Conservation (phyloP, 257 asterid genomes). For the Euphrasia confusa region DNA sequence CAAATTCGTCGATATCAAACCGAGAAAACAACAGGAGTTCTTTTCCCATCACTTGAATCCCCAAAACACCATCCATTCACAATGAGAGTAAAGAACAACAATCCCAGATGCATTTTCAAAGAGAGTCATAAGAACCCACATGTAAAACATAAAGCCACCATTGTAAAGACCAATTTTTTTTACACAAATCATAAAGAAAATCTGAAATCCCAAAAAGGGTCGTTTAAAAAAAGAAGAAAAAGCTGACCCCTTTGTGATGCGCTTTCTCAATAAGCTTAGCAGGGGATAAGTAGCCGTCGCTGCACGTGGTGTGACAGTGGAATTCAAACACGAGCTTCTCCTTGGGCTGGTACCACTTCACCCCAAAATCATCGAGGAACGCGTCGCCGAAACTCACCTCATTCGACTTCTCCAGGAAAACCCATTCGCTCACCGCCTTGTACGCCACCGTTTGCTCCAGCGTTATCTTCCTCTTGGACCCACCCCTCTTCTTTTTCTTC, state of each 20-base stretch:
- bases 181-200: not conserved
- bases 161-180: not conserved
- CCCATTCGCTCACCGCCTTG: conserved; percentile 83
- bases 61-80: conserved; percentile 5
- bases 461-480: conserved; percentile 79
- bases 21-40: not conserved
- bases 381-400: conserved; percentile 26
- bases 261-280: conserved; percentile 95
- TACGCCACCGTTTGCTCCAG: conserved; percentile 80
- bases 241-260: conserved; percentile 77
- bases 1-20: conserved; percentile 7
- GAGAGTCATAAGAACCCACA: conserved; percentile 12
- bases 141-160: conserved; percentile 16
- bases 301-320: conserved; percentile 77
- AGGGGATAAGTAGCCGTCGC: conserved; percentile 95
- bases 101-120: not conserved
- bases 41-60: not conserved
- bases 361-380: conserved; percentile 64
- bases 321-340: conserved; percentile 80
- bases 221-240: conserved; percentile 6
- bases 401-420: conserved; percentile 56
- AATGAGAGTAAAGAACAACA: not conserved
- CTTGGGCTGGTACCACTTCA: conserved; percentile 62
- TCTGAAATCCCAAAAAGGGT: not conserved
- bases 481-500: conserved; percentile 95